A percentile compares a stretch with the other conserved stretches of the same genome.
phyloP scores from a whole-genome alignment of 495 filamentous ascomycete species.

The Jackrogersella multiformis region DNA sequence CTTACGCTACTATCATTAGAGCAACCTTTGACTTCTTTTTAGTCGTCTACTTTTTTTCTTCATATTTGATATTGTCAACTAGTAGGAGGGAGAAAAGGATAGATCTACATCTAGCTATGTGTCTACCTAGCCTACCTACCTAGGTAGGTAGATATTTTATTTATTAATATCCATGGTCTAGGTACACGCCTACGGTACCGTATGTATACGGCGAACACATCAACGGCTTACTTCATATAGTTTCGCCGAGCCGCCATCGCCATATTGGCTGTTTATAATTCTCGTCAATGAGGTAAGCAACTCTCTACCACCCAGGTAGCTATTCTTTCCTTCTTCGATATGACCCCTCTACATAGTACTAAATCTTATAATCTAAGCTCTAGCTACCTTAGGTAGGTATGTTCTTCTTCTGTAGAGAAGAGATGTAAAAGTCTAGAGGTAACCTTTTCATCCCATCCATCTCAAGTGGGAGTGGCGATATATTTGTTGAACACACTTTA shows the following conservation, averaged over 20 bases:
- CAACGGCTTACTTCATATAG: too few relatives aligned
- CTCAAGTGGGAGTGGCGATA: neutral
- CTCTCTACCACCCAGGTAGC: too few relatives aligned
- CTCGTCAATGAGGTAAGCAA: neutral
- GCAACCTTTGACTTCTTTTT: constrained; percentile 1
- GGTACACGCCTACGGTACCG: too few relatives aligned
- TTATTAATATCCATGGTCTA: too few relatives aligned
- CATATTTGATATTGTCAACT: neutral
- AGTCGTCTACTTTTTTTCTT: neutral
- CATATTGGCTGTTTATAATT: neutral
- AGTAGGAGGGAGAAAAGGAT: neutral
- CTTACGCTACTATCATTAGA: constrained; percentile 11
- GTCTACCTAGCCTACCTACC: too few relatives aligned
- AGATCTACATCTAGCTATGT: neutral
- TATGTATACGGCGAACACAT: constrained; percentile 6
- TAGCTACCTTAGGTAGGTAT: too few relatives aligned
- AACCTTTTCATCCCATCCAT: neutral
- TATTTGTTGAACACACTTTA: neutral
- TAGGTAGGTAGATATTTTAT: too few relatives aligned
- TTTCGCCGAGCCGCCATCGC: constrained; percentile 17
- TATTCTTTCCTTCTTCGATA: neutral
- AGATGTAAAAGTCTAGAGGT: too few relatives aligned
- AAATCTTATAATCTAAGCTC: neutral
- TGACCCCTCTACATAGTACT: too few relatives aligned
- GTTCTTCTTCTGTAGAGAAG: too few relatives aligned